These are phyloP conservation scores for Candida jianshihensis DNA, from an alignment of 805 yeast species.

Conservation along the genomic window DNA sequence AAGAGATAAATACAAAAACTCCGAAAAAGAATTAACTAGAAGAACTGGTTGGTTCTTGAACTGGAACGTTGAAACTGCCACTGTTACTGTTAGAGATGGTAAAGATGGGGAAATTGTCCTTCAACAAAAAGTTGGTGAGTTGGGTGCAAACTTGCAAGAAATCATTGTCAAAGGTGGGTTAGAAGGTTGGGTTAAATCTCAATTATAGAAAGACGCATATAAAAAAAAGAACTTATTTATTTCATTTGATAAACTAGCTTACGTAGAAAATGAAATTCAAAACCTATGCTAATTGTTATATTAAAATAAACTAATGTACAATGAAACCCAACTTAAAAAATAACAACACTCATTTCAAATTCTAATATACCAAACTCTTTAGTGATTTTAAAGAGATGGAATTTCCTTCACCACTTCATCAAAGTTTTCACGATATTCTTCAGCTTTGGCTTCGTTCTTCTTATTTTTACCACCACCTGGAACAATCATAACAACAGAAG, in stretches of 20 bases:
- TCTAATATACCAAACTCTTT: no score
- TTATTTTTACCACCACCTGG: constrained; percentile 91
- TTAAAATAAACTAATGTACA: constrained; percentile 5
- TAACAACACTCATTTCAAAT: no score
- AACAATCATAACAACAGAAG: constrained; percentile 93
- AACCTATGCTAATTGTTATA: no score
- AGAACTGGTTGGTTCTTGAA: constrained; percentile 91
- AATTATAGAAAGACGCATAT: constrained; percentile 29
- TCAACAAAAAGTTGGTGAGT: constrained; percentile 87
- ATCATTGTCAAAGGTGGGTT: constrained; percentile 95
- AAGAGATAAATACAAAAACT: constrained; percentile 54
- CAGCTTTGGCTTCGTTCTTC: constrained; percentile 59
- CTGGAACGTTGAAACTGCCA: constrained; percentile 88
- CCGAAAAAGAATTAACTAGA: constrained; percentile 68
- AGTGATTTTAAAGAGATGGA: constrained; percentile 22
- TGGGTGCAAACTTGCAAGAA: constrained; percentile 93
- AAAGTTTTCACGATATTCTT: constrained; percentile 84
- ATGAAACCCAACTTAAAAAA: constrained; percentile 1
- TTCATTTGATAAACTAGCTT: not conserved
- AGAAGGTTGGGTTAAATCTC: constrained; percentile 94
- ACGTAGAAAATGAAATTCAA: no score
- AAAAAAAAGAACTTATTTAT: not conserved
- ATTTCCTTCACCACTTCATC: constrained; percentile 95
- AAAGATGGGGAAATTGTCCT: constrained; percentile 49
- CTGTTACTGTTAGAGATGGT: constrained; percentile 71